Evolutionary conservation across 257 asterid species (phyloP).

Genomic region (Capsicum rhomboideum): DNA sequence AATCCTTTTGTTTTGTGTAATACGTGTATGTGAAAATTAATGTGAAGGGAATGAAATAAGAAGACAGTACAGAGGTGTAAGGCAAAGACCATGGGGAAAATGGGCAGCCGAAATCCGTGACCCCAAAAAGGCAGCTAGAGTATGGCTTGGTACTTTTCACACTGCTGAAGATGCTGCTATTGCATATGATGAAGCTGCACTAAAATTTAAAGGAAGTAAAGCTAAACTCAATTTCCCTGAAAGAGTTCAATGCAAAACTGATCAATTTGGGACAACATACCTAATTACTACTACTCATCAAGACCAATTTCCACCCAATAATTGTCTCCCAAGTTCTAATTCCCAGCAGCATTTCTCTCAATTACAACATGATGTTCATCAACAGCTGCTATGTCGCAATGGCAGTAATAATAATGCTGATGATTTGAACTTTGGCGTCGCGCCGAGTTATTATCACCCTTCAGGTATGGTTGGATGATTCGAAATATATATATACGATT

Average conservation of each 20-base stretch:
- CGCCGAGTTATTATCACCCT: neutral
- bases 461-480: neutral
- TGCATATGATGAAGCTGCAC: conserved; percentile 13
- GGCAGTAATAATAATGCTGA: neutral
- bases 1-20: too few species aligned
- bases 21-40: too few species aligned
- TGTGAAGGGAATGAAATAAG: neutral
- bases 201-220: conserved; percentile 6
- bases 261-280: conserved; percentile 1
- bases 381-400: neutral
- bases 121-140: conserved; percentile 4
- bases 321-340: neutral
- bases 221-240: conserved; percentile 10
- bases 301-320: neutral
- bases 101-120: conserved; percentile 11
- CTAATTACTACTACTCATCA: neutral
- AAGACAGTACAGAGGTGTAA: conserved; percentile 5
- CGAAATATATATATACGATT: too few species aligned
- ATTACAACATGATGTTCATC: neutral
- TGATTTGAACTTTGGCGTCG: neutral
- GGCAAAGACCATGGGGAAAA: conserved; percentile 7
- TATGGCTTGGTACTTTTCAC: conserved; percentile 9
- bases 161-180: conserved; percentile 6
- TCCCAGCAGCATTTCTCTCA: neutral
- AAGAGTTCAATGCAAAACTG: conserved; percentile 1